These are phyloP conservation scores for Kluyveromyces nonfermentans DNA, from an alignment of 805 yeast genomes.

Conservation along the genomic window DNA sequence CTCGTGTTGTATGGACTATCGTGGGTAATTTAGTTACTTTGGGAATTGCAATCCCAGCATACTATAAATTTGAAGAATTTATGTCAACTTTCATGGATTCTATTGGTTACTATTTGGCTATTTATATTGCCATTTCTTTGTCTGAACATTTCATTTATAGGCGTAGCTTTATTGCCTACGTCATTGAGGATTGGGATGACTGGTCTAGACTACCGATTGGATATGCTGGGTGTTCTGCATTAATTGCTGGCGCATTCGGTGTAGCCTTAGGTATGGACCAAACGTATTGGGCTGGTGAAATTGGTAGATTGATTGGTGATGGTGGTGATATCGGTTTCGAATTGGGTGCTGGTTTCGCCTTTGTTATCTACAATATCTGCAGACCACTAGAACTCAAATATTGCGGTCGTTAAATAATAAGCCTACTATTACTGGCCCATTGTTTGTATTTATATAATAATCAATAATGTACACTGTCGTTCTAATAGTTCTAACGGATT, in stretches of 20 bases:
- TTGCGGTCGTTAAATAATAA: conserved; percentile 32
- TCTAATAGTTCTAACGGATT: background rate
- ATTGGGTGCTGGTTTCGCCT: conserved; percentile 58
- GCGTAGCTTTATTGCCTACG: conserved; percentile 51
- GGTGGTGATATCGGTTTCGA: conserved; percentile 91
- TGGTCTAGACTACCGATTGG: conserved; percentile 61
- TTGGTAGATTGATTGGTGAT: conserved; percentile 52
- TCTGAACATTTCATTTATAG: conserved; percentile 79
- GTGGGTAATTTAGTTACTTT: conserved; percentile 65
- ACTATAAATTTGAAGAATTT: conserved; percentile 59
- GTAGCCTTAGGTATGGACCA: conserved; percentile 83
- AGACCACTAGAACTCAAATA: conserved; percentile 64
- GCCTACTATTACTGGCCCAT: background rate
- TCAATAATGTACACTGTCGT: background rate
- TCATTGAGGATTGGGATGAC: conserved; percentile 52
- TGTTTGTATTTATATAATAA: background rate
- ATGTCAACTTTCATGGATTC: conserved; percentile 85
- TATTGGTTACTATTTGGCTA: conserved; percentile 84
- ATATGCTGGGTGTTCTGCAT: conserved; percentile 64
- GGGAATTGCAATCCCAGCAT: conserved; percentile 85
- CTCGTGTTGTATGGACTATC: conserved; percentile 77
- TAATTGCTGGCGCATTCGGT: conserved; percentile 79
- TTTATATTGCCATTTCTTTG: conserved; percentile 66
- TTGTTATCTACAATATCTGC: conserved; percentile 45
- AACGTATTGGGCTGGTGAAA: conserved; percentile 70